These are phyloP conservation scores for Epichloe typhina DNA, from an alignment of 2,329 filamentous ascomycete genomes.

Conservation along the genomic window DNA sequence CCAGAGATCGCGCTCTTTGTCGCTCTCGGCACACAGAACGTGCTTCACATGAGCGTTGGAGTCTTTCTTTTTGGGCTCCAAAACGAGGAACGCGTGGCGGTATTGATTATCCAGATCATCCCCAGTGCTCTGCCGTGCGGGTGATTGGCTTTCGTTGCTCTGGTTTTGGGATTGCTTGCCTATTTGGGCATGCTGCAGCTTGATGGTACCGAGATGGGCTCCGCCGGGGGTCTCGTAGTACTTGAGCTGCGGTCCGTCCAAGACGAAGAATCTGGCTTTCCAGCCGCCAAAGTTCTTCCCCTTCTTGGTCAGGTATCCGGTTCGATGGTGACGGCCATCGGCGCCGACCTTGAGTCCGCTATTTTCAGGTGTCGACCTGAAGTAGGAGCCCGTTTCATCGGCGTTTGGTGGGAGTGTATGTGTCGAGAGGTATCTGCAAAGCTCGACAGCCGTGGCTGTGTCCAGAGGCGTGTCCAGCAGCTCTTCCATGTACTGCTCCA, in stretches of 20 bases:
- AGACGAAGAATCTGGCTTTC: conserved; percentile 65
- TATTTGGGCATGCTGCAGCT: conserved; percentile 80
- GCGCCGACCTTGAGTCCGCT: conserved; percentile 33
- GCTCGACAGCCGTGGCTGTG: conserved; percentile 58
- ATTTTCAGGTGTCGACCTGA: conserved; percentile 12
- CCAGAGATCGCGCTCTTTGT: conserved; percentile 85
- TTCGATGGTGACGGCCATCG: conserved; percentile 58
- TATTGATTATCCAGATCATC: conserved; percentile 89
- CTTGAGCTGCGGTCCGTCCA: conserved; percentile 50
- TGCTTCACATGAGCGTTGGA: conserved; percentile 78
- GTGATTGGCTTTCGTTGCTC: conserved; percentile 38
- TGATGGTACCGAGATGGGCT: conserved; percentile 84
- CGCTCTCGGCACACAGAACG: conserved; percentile 89
- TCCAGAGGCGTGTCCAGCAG: conserved; percentile 75
- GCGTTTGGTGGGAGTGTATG: conserved; percentile 48
- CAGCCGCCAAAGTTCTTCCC: conserved; percentile 98
- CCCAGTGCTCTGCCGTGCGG: conserved; percentile 36
- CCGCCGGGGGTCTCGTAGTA: conserved; percentile 91
- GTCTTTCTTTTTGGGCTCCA: conserved; percentile 95
- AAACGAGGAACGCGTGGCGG: conserved; percentile 84
- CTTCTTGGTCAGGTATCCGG: conserved; percentile 87
- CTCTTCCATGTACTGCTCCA: conserved; percentile 77
- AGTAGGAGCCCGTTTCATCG: conserved; percentile 34
- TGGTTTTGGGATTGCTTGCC: conserved; percentile 65
- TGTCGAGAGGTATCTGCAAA: conserved; percentile 78